Conservation (phyloP, 495 filamentous ascomycete species). For the Friedmanniomyces endolithicus region DNA sequence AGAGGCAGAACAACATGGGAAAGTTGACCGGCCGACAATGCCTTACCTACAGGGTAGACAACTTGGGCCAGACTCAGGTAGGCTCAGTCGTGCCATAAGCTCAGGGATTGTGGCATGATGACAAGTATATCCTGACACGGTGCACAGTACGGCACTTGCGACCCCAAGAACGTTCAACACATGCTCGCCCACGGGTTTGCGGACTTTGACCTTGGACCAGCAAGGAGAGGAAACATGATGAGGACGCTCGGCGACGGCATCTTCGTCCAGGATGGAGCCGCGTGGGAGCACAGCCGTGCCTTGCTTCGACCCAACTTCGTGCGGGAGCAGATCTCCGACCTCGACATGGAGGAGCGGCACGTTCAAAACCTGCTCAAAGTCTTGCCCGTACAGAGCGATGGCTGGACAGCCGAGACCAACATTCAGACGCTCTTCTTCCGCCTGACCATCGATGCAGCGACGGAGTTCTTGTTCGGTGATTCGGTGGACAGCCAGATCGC, state of each 20-base stretch:
- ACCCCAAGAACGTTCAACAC: constrained; percentile 80
- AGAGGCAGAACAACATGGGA: constrained; percentile 12
- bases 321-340: constrained; percentile 65
- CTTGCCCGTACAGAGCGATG: constrained; percentile 15
- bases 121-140: too few relatives aligned
- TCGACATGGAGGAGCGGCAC: constrained; percentile 69
- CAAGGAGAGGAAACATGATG: constrained; percentile 22
- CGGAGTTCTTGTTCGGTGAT: constrained; percentile 75
- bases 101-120: too few relatives aligned
- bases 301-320: constrained; percentile 67
- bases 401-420: constrained; percentile 45
- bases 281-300: constrained; percentile 35
- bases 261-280: constrained; percentile 13
- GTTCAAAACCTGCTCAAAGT: constrained; percentile 31
- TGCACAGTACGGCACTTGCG: constrained; percentile 18
- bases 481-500: constrained; percentile 48
- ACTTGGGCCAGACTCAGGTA: constrained; percentile 25
- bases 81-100: constrained; percentile 44
- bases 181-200: constrained; percentile 71
- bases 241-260: constrained; percentile 26
- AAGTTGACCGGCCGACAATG: constrained; percentile 3
- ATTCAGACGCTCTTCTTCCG: constrained; percentile 63
- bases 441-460: constrained; percentile 70
- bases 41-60: constrained; percentile 4
- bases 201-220: constrained; percentile 42